Percentiles rank a stretch among this genome's conserved stretches.
Conservation (phyloP, 352 stramenopile species). For the Phytophthora sp. region DNA sequence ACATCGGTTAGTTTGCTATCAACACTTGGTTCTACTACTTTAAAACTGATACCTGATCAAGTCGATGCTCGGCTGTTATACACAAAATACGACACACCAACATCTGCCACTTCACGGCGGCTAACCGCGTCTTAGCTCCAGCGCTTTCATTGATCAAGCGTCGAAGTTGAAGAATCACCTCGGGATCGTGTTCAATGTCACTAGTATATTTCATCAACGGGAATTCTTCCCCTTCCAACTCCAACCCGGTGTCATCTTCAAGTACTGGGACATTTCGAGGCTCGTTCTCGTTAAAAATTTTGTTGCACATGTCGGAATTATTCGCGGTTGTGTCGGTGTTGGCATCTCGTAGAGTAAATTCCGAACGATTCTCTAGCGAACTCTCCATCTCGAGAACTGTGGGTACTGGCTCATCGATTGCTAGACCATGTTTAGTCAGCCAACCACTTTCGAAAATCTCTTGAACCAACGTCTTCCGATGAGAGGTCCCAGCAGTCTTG, state of each 20-base stretch:
- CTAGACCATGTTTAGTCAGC: slow-evolving; percentile 19
- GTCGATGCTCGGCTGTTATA: slow-evolving; percentile 33
- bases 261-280: neutral
- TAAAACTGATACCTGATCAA: slow-evolving; percentile 45
- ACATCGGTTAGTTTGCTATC: too few species aligned
- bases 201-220: slow-evolving; percentile 5
- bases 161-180: slow-evolving; percentile 59
- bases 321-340: slow-evolving; percentile 13
- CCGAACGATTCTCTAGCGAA: too few species aligned
- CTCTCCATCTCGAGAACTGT: too few species aligned
- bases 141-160: slow-evolving; percentile 48
- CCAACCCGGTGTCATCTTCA: slow-evolving; percentile 4
- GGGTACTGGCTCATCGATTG: too few species aligned
- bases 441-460: slow-evolving; percentile 23
- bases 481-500: too few species aligned
- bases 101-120: slow-evolving; percentile 49
- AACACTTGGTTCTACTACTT: too few species aligned
- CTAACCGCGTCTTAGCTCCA: slow-evolving; percentile 31
- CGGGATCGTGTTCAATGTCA: slow-evolving; percentile 43
- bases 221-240: neutral
- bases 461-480: slow-evolving; percentile 27
- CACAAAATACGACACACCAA: slow-evolving; percentile 47
- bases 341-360: too few species aligned
- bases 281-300: neutral
- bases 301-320: slow-evolving; percentile 16